Conservation (phyloP, 176 grass and related monocot genomes). For the Avena sativa region DNA sequence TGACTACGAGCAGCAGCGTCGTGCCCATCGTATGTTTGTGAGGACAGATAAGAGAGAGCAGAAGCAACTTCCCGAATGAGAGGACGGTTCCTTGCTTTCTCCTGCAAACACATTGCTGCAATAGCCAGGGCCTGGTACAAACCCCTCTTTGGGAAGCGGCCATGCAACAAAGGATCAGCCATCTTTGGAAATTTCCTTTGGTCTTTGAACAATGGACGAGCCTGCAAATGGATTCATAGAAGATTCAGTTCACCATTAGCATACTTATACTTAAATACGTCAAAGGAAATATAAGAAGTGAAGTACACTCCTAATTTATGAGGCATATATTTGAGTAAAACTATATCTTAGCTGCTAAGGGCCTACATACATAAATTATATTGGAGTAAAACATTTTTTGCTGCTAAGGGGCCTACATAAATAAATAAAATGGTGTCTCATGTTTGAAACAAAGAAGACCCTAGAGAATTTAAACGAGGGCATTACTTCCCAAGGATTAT, state of each 20-base stretch:
- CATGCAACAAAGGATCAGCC: conserved; percentile 66
- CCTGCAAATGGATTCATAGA: conserved; percentile 52
- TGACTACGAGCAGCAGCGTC: conserved; percentile 16
- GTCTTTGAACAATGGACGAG: conserved; percentile 88
- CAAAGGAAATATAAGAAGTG: background rate
- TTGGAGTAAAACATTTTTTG: background rate
- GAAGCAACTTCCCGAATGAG: conserved; percentile 61
- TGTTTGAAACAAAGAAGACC: conserved; percentile 16
- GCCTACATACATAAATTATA: background rate
- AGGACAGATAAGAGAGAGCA: conserved; percentile 78
- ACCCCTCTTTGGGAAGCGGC: conserved; percentile 59
- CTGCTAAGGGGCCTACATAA: background rate
- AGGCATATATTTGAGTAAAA: background rate
- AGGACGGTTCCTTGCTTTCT: conserved; percentile 64
- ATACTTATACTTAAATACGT: background rate
- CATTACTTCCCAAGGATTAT: conserved; percentile 25
- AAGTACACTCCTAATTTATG: conserved; percentile 9
- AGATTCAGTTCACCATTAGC: conserved; percentile 29
- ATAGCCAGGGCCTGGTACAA: conserved; percentile 75
- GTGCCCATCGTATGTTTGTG: conserved; percentile 41
- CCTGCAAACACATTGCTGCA: conserved; percentile 84
- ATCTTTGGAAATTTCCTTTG: conserved; percentile 75
- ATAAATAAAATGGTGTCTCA: background rate
- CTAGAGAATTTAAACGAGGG: background rate
- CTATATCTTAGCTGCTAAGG: background rate